These are phyloP conservation scores for Abrus pulchellus DNA, from an alignment of 306 rosid species.

Conservation along the genomic window DNA sequence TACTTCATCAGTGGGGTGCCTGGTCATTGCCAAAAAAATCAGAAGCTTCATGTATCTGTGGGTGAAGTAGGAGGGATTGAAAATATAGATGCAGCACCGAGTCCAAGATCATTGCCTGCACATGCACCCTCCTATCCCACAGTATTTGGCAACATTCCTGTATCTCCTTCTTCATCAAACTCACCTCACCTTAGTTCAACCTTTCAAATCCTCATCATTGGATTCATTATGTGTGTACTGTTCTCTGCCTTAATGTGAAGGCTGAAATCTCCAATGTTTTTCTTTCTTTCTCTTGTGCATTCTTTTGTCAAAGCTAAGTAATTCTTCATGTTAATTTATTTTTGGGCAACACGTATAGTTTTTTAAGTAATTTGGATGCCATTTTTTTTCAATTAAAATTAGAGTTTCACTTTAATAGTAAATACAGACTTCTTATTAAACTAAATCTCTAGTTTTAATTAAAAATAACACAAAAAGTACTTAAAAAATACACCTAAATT, in stretches of 20 bases:
- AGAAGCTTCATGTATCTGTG: slow-evolving; percentile 74
- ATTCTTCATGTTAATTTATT: slow-evolving; percentile 20
- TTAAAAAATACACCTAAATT: no score
- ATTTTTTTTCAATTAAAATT: no score
- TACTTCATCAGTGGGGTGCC: slow-evolving; percentile 82
- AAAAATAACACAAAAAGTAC: no score
- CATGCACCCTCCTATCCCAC: slow-evolving; percentile 81
- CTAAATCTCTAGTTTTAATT: no score
- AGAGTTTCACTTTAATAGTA: no score
- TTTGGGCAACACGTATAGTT: no score
- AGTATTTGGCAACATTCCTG: slow-evolving; percentile 81
- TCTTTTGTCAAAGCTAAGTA: slow-evolving; percentile 39
- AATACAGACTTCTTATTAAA: no score
- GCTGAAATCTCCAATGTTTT: neutral
- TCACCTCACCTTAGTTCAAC: slow-evolving; percentile 43
- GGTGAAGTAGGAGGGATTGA: slow-evolving; percentile 40
- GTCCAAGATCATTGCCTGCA: slow-evolving; percentile 64
- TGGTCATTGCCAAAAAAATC: slow-evolving; percentile 79
- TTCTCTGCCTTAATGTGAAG: slow-evolving; percentile 46
- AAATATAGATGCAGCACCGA: slow-evolving; percentile 51
- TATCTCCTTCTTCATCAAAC: slow-evolving; percentile 54
- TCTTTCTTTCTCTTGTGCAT: neutral
- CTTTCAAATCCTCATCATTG: slow-evolving; percentile 49
- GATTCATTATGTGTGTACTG: slow-evolving; percentile 44
- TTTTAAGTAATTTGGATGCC: no score